Evolutionary conservation across 805 yeast genomes (phyloP), one percentile per base, ranked within the genome.

Genomic region (Hagleromyces aurorensis): DNA sequence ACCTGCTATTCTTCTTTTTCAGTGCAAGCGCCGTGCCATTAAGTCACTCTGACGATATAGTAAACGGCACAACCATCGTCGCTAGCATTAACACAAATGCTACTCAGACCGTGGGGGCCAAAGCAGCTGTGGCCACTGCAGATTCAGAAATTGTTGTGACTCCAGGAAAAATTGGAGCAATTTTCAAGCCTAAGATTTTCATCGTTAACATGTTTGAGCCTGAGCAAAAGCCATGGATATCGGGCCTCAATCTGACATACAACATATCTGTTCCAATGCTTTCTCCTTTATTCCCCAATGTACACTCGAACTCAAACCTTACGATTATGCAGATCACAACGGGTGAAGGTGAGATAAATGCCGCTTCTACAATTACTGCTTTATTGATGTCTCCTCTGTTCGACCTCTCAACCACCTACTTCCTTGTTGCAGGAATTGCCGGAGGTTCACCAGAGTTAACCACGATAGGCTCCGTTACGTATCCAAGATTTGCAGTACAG

Each of bases 301-400:
- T 76, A 29, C 72, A 68, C 58, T 75, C 82, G 55, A 67, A 66
- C 34, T 44, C 58, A 19, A 62, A 72, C 57, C 68, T 64, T 56
- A 50, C 68, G 16, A 50, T 76, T 16, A 75, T 81, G 61, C 75
- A 72, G 46, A 47, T 75, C 32, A 72, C 78, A 25, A 70, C 78
- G n/a, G 83, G 83, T 31, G 82, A 75, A 56, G 77, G 75, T 40
- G 81, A 75, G 50, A 67, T 73, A 41, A 76, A 76, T 44, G 82
- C 82, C 21, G 81, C 82, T 10, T 39, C 74, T 15, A 61, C 79
- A 14, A 48, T 75, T 34, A 64, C 70, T 23, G 76, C 82, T 5
- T 54, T 76, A 39, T 50, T 68, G 7, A 59, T 72, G 48, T 62
- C 64, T 33, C 73, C 78, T 21, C 44, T 61, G 34, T 75, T 76